Evolutionary conservation across 2,329 filamentous ascomycete species (phyloP).

Genomic region (Cadophora sp.): DNA sequence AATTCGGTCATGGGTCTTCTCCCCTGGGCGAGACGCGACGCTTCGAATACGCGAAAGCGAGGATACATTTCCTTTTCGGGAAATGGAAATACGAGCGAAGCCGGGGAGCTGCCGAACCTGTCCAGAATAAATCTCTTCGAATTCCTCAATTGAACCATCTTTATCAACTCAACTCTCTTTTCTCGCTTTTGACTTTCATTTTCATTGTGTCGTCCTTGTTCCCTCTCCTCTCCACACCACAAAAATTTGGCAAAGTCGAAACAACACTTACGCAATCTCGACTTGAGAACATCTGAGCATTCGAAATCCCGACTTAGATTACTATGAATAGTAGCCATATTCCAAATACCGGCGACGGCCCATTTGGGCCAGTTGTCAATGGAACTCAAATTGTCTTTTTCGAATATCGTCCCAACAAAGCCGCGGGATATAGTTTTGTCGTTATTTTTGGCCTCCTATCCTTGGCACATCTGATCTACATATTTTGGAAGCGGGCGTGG

Average conservation of each 20-base stretch:
- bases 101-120: not conserved
- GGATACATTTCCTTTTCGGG: not conserved
- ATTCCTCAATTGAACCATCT: not conserved
- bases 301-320: too few species aligned
- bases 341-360: not conserved
- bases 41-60: not conserved
- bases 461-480: constrained; percentile 1
- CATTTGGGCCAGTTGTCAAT: constrained; percentile 3
- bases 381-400: constrained; percentile 4
- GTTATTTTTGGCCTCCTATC: not conserved
- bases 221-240: too few species aligned
- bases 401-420: constrained; percentile 2
- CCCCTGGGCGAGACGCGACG: too few species aligned
- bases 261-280: too few species aligned
- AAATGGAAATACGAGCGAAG: not conserved
- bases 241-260: too few species aligned
- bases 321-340: not conserved
- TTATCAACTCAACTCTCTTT: not conserved
- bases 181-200: too few species aligned
- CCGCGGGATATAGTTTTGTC: constrained; percentile 4
- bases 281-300: too few species aligned
- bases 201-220: too few species aligned
- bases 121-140: not conserved
- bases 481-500: constrained; percentile 6
- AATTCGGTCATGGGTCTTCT: too few species aligned